These are phyloP conservation scores for Tricharina praecox DNA, from an alignment of 495 filamentous ascomycete genomes.

Conservation along the genomic window DNA sequence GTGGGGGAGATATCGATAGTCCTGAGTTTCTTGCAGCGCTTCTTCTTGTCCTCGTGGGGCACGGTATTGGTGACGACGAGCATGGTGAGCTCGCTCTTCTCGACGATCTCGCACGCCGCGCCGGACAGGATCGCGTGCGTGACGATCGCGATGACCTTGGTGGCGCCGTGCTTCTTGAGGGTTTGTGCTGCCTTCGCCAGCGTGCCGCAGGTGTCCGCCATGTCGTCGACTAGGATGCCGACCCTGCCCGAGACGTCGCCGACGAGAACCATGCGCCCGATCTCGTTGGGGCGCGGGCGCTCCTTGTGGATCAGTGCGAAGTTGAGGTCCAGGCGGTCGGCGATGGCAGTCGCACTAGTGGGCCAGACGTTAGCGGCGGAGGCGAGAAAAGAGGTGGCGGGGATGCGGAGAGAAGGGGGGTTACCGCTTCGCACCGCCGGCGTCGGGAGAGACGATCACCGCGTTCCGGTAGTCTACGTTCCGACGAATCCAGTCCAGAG, in stretches of 20 bases:
- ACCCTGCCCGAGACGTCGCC: slow-evolving; percentile 50
- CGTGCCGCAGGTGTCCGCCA: slow-evolving; percentile 93
- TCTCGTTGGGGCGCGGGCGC: slow-evolving; percentile 84
- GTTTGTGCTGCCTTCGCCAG: slow-evolving; percentile 85
- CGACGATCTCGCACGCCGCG: slow-evolving; percentile 77
- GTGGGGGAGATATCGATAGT: slow-evolving; percentile 92
- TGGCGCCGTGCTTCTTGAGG: slow-evolving; percentile 74
- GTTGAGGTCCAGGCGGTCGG: slow-evolving; percentile 79
- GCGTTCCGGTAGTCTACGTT: slow-evolving; percentile 67
- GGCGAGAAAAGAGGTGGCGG: neutral
- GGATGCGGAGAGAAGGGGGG: slow-evolving; percentile 14
- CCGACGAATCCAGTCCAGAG: slow-evolving; percentile 76
- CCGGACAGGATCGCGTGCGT: slow-evolving; percentile 91
- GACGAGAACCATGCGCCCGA: slow-evolving; percentile 88
- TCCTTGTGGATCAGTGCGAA: slow-evolving; percentile 99
- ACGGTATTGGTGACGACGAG: slow-evolving; percentile 97
- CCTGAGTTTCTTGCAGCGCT: slow-evolving; percentile 56
- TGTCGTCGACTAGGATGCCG: slow-evolving; percentile 47
- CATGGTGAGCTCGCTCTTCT: slow-evolving; percentile 57
- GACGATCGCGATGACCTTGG: slow-evolving; percentile 80
- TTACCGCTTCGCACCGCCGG: slow-evolving; percentile 88
- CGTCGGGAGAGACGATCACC: slow-evolving; percentile 92
- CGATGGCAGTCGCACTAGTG: slow-evolving; percentile 87
- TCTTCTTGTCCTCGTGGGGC: slow-evolving; percentile 68
- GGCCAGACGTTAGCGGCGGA: neutral